Base-by-base conservation (phyloP, 2,329 filamentous ascomycete genomes). In the Aspergillus neoniger region DNA sequence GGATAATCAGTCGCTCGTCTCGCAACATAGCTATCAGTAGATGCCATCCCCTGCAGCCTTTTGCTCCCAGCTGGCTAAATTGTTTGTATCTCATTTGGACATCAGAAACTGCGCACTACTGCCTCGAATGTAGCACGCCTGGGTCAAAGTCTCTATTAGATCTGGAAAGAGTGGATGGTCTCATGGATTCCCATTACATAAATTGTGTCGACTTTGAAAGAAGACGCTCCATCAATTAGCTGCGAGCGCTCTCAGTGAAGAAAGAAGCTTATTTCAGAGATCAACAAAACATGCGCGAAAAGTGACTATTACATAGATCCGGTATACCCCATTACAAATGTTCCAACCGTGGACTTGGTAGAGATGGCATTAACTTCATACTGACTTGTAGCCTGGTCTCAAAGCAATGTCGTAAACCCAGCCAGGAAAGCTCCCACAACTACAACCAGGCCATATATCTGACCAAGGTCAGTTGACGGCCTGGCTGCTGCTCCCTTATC, bases 351-450 rank as follows among this genome's bases (percentile, higher is more conserved):
- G 47, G 15, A 30, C 23, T 14, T 32, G 25, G 47, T 6, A 30
- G 25, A 28, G 41, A 17, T 32, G 23, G n/a, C 28, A 55, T 44
- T 25, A 55, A 28, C 8, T 4, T 32, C 53, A 10, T 50, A 32
- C n/a, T 25, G 49, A 30, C 17, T 36, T 50, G 43, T 50, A 25
- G 50, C 17, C 30, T 62, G 15, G 39, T 51, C 32, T 77, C 74
- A 86, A 60, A 86, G 75, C 62, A 85, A 66, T 60, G 80, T 63
- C 48, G 85, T 81, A 67, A 88, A 86, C 15, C 85, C 86, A 44
- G 82, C 81, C 63, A 87, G 80, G 57, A 88, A 76, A 32, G 82
- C 81, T 55, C 80, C 81, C 44, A 84, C 76, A 6, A 89, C 72
- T 12, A 84, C 74, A 52, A 81, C 79, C 15, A 86, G 72, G 38